Evolutionary conservation across 176 grass and related monocot genomes (phyloP).

Genomic region (Triticum timopheevii): DNA sequence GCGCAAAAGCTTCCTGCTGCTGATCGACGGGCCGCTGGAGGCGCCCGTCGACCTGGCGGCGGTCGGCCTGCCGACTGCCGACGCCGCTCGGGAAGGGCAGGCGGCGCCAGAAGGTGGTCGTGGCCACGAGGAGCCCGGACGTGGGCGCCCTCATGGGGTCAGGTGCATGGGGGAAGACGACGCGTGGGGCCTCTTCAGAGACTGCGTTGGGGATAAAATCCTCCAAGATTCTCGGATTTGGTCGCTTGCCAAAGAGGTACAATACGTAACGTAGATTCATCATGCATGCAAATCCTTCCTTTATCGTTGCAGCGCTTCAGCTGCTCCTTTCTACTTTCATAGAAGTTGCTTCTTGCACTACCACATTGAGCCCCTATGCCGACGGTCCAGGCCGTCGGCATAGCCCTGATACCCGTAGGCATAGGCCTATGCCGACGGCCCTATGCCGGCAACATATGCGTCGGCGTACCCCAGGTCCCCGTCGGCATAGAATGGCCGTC

Average conservation of each 20-base stretch:
- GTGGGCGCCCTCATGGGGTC: neutral
- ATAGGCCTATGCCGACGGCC: too few relatives aligned
- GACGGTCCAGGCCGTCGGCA: too few relatives aligned
- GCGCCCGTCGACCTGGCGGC: neutral
- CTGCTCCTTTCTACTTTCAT: too few relatives aligned
- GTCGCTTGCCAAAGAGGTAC: neutral
- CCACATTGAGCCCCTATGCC: too few relatives aligned
- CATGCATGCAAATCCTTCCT: too few relatives aligned
- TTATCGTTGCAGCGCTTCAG: too few relatives aligned
- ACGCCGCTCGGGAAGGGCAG: neutral
- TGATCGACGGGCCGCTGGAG: neutral
- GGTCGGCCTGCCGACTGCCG: neutral
- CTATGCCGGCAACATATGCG: too few relatives aligned
- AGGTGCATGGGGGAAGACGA: neutral
- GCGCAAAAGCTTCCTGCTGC: neutral
- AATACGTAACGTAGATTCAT: neutral
- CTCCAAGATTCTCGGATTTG: neutral
- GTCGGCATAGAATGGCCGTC: too few relatives aligned
- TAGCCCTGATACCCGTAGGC: too few relatives aligned
- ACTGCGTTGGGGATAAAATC: neutral
- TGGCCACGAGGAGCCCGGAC: neutral
- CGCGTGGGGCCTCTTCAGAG: neutral
- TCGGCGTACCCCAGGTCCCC: too few relatives aligned
- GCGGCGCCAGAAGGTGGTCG: neutral
- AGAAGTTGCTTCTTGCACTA: too few relatives aligned